Percentiles rank a stretch among this genome's conserved stretches.
phyloP scores from a whole-genome alignment of 2,329 filamentous ascomycete species.

The Trichoderma lentiforme region DNA sequence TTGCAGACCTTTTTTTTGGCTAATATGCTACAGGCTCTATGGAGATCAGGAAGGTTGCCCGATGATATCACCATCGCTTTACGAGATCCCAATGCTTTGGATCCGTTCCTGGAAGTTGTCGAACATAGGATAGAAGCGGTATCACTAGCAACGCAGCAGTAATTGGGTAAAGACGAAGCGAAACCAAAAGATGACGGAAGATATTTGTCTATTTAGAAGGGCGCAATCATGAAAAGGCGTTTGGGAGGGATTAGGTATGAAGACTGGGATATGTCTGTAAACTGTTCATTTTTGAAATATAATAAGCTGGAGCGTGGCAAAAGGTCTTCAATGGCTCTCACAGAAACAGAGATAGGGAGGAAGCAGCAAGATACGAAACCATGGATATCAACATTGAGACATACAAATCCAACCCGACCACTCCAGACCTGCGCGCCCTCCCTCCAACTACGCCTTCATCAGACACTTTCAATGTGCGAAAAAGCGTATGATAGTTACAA shows the following conservation, averaged over 20 bases:
- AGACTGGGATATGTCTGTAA: not conserved
- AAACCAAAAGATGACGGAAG: not conserved
- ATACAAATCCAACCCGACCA: conserved; percentile 7
- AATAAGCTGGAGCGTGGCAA: not conserved
- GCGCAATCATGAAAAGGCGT: not conserved
- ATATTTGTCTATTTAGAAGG: not conserved
- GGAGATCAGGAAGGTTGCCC: conserved; percentile 50
- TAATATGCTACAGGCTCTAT: conserved; percentile 41
- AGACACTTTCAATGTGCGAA: not conserved
- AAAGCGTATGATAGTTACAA: not conserved
- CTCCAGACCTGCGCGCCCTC: not conserved
- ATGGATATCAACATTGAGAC: conserved; percentile 15
- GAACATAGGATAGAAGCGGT: conserved; percentile 60
- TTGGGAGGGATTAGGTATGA: not conserved
- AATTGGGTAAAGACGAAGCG: not conserved
- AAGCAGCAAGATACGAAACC: not conserved
- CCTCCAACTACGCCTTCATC: not conserved
- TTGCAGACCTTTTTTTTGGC: not conserved
- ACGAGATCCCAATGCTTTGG: conserved; percentile 75
- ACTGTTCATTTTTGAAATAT: not conserved
- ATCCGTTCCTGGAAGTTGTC: conserved; percentile 66
- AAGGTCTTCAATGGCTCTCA: not conserved
- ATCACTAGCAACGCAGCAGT: conserved; percentile 20
- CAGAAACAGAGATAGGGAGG: not conserved
- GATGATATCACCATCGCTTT: conserved; percentile 75